Evolutionary conservation across 805 yeast species (phyloP).

Genomic region (Komagataella populi): DNA sequence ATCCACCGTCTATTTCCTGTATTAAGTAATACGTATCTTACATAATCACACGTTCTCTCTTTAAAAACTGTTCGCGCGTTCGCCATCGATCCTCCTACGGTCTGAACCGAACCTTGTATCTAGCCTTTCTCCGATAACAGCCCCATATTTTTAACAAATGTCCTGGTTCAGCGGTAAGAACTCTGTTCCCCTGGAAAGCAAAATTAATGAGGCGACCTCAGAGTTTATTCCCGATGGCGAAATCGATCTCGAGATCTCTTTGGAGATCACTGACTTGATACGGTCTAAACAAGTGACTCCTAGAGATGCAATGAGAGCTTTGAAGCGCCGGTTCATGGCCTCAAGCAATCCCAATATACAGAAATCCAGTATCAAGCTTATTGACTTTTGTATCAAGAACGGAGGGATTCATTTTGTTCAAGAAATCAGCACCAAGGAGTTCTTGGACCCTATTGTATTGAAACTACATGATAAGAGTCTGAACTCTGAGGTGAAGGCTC

Average conservation of each 20-base stretch:
- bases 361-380: conserved; percentile 57
- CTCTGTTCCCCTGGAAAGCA: conserved; percentile 35
- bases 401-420: conserved; percentile 78
- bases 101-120: neutral
- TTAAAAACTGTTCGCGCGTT: neutral
- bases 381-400: conserved; percentile 83
- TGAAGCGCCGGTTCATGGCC: conserved; percentile 57
- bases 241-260: conserved; percentile 51
- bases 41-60: neutral
- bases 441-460: conserved; percentile 63
- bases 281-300: conserved; percentile 71
- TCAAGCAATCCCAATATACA: conserved; percentile 72
- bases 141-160: conserved; percentile 16
- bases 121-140: neutral
- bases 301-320: conserved; percentile 71
- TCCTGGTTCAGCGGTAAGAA: conserved; percentile 34
- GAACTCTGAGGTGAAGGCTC: conserved; percentile 40
- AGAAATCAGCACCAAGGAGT: conserved; percentile 75
- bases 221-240: conserved; percentile 91
- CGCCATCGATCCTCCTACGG: neutral
- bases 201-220: conserved; percentile 68
- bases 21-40: neutral
- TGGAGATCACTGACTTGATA: conserved; percentile 80
- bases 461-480: conserved; percentile 16
- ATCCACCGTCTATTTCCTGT: conserved; percentile 1